phyloP scores from a whole-genome alignment of 345 rosid species.

The Citrus hindsii region DNA sequence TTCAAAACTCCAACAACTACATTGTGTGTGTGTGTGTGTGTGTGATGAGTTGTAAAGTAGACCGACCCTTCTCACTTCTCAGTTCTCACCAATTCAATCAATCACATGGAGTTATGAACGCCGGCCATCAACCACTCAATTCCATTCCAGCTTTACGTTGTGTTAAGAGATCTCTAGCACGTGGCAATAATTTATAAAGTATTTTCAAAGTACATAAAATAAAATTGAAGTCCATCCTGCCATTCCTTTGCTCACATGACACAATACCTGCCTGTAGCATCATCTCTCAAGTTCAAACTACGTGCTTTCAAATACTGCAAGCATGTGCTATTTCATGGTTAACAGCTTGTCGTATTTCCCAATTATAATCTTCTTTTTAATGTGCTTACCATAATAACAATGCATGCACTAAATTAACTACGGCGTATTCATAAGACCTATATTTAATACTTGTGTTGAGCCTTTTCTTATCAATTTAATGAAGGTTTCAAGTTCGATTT shows the following conservation, averaged over 20 bases:
- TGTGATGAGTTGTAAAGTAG: no score
- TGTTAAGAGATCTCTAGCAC: not conserved
- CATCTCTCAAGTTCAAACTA: not conserved
- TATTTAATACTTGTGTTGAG: no score
- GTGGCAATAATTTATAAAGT: not conserved
- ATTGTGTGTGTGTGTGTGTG: no score
- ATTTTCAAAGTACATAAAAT: not conserved
- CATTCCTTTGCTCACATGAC: conserved; percentile 6
- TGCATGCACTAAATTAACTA: not conserved
- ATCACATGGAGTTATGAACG: no score
- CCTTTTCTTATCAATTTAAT: not conserved
- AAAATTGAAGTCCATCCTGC: not conserved
- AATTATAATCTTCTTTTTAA: not conserved
- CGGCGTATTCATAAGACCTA: not conserved
- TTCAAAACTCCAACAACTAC: not conserved
- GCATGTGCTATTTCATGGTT: not conserved
- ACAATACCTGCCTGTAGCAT: no score
- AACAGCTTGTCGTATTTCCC: not conserved
- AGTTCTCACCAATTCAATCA: no score
- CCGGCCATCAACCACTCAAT: not conserved
- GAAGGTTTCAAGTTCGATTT: no score
- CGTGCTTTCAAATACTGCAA: conserved; percentile 2
- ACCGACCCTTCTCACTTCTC: no score
- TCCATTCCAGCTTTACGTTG: not conserved
- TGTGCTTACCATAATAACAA: not conserved